These are phyloP conservation scores for Cyclostephanos tholiformis DNA, from an alignment of 108 stramenopile genomes.

Conservation along the genomic window DNA sequence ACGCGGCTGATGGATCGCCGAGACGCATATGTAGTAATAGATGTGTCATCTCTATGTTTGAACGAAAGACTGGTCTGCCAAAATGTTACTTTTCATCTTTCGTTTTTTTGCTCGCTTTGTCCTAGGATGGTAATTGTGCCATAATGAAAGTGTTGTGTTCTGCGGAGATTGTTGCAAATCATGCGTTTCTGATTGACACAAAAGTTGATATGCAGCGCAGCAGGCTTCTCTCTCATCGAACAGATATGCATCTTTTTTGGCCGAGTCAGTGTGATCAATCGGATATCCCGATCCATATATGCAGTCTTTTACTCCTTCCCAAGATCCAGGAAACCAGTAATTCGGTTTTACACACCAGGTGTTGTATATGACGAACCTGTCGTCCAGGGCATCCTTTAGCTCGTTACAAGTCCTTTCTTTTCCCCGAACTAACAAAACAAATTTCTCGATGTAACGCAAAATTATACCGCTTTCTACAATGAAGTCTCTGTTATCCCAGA, in stretches of 20 bases:
- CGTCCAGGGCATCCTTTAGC: slow-evolving; percentile 22
- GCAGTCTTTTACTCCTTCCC: neutral
- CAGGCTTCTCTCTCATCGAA: slow-evolving; percentile 7
- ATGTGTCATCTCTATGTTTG: no score
- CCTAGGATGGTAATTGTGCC: neutral
- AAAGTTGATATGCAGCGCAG: neutral
- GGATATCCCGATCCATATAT: neutral
- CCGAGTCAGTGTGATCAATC: neutral
- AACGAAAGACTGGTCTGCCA: no score
- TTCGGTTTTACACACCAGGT: slow-evolving; percentile 5
- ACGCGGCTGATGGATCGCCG: no score
- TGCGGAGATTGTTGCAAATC: neutral
- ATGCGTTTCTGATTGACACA: neutral
- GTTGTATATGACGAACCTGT: slow-evolving; percentile 30
- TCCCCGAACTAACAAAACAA: slow-evolving; percentile 22
- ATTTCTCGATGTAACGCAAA: slow-evolving; percentile 35
- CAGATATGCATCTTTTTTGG: neutral
- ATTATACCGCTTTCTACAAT: slow-evolving; percentile 26
- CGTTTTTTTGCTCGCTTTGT: neutral
- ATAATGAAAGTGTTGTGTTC: neutral
- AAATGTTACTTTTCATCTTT: neutral
- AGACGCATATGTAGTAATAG: no score
- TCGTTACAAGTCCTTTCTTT: slow-evolving; percentile 15
- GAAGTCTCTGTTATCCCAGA: slow-evolving; percentile 47
- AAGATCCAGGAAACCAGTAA: neutral